Base-by-base conservation (phyloP, 139 green algal species). In the Haematococcus lacustris region DNA sequence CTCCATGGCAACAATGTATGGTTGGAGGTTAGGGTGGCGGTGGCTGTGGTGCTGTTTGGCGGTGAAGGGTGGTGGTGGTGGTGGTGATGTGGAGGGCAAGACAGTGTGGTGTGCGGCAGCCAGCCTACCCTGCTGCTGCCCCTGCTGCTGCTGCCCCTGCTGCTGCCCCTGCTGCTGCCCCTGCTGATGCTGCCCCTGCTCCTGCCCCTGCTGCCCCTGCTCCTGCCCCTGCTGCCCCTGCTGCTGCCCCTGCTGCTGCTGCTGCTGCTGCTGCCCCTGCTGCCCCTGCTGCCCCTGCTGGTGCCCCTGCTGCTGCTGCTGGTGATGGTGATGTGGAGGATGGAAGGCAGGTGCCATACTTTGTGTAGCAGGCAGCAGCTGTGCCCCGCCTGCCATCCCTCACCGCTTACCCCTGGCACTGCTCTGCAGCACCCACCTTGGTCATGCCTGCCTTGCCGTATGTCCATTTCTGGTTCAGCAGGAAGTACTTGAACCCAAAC, bases 401-500 rank as follows among this genome's bases (percentile, higher is more conserved):
- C 47, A 57, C 47, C 47, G 13, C 13, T 57, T 21, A 13, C 13
- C 21, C 13, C 47, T 25, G 30, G 9, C 62, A 69, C n/a, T n/a
- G 13, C 4, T 28, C 6, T 28, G 9, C 62, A 28, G 41, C 41
- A 61, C 37, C 0, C 47, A 69, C 67, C 38, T 47, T 41, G 26
- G 66, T 83, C 77, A 82, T 85, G 66, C 78, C 80, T 74, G 80
- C 68, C 81, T 93, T 94, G 68, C 81, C 79, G 76, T 96, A 95
- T 5, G 75, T 88, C 71, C 84, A 92, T 71, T 89, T 88, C 71
- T 86, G 60, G 62, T 75, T 79, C 17, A 88, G 60, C 71, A 80
- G 57, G 61, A 82, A 87, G 60, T 91, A 91, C 66, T 80, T 83
- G 68, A 93, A 88, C 28, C 85, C 85, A 71, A 98, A 98, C 39